Conservation (phyloP, 345 rosid genomes). For the Syzygium jambos region DNA sequence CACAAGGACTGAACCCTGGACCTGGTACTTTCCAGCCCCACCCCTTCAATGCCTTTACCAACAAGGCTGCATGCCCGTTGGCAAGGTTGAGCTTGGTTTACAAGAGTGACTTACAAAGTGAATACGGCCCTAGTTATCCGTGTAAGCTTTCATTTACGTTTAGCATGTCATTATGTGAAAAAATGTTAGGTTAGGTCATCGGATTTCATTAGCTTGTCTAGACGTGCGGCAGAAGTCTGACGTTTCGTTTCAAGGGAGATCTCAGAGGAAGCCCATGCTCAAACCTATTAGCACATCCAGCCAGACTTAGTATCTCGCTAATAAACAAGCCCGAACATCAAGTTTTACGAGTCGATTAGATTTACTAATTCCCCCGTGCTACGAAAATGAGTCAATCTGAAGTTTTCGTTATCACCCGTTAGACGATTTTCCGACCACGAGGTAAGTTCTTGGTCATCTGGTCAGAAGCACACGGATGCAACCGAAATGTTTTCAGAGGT, state of each 20-base stretch:
- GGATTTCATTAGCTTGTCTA: neutral
- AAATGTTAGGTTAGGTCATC: neutral
- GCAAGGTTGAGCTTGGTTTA: neutral
- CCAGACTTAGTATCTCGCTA: rapidly evolving
- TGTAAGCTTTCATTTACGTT: neutral
- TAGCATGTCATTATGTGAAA: neutral
- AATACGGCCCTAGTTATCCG: rapidly evolving
- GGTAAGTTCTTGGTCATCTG: neutral
- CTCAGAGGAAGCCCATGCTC: neutral
- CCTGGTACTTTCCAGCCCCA: no score
- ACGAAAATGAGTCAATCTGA: neutral
- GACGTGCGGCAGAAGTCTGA: neutral
- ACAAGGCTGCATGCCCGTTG: no score
- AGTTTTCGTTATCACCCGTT: neutral
- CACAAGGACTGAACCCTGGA: no score
- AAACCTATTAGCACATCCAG: neutral
- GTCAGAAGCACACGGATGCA: neutral
- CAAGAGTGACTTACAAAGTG: neutral
- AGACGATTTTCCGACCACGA: neutral
- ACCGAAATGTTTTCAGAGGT: neutral
- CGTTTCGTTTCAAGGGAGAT: neutral
- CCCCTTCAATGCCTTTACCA: no score
- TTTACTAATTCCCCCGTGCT: neutral
- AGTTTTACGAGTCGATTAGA: neutral
- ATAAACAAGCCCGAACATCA: neutral